Evolutionary conservation across 2,329 filamentous ascomycete species (phyloP).

Genomic region (Diplocarpon mali): DNA sequence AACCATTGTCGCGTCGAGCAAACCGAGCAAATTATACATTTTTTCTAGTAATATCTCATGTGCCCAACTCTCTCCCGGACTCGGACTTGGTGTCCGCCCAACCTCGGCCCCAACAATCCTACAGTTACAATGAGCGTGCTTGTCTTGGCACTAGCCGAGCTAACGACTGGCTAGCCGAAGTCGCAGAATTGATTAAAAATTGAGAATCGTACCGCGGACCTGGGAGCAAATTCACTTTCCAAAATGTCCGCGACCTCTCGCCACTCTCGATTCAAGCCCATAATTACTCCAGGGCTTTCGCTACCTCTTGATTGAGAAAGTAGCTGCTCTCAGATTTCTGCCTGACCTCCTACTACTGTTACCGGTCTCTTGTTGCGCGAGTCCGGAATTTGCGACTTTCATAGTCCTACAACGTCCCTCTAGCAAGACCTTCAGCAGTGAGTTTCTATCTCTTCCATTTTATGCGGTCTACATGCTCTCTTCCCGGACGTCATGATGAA

Average conservation of each 20-base stretch:
- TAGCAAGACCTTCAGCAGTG: background rate
- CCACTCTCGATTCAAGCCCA: background rate
- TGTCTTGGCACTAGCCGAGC: background rate
- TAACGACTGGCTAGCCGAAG: constrained; percentile 8
- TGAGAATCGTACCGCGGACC: constrained; percentile 1
- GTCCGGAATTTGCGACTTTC: background rate
- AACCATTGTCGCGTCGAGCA: too few relatives aligned
- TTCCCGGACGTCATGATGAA: constrained; percentile 15
- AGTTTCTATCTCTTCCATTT: background rate
- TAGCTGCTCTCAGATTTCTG: background rate
- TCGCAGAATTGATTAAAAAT: constrained; percentile 4
- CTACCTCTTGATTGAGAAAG: constrained; percentile 1
- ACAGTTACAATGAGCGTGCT: too few relatives aligned
- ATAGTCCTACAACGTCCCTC: background rate
- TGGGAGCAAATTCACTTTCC: constrained; percentile 6
- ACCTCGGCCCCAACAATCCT: too few relatives aligned
- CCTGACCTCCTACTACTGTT: background rate
- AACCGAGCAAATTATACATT: too few relatives aligned
- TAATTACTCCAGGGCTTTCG: background rate
- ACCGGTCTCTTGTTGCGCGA: background rate
- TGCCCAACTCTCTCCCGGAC: too few relatives aligned
- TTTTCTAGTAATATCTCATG: too few relatives aligned
- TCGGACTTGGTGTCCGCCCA: too few relatives aligned
- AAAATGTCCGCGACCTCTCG: constrained; percentile 10
- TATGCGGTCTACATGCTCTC: background rate